phyloP scores from a whole-genome alignment of 495 filamentous ascomycete species.

The Hamigera avellanea region DNA sequence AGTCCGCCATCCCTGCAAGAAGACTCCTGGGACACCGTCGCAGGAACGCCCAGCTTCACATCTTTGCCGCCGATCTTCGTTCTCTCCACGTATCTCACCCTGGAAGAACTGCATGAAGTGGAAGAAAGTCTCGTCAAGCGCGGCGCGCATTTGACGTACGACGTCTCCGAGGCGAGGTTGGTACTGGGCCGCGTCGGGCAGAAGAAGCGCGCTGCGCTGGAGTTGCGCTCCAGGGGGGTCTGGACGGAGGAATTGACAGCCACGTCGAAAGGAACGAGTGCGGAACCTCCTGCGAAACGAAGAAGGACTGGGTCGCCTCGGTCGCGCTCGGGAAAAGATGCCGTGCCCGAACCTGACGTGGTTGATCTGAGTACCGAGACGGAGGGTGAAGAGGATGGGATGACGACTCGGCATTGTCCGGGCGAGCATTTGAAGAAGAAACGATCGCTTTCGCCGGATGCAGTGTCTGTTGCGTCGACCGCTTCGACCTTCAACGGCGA shows the following conservation, averaged over 20 bases:
- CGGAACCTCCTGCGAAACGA: conserved; percentile 15
- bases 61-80: conserved; percentile 56
- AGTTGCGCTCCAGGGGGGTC: conserved; percentile 55
- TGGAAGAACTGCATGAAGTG: conserved; percentile 45
- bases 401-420: conserved; percentile 3
- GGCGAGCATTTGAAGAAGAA: conserved; percentile 3
- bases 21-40: background rate
- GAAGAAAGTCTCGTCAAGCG: conserved; percentile 48
- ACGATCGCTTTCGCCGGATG: background rate
- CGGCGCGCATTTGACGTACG: conserved; percentile 53
- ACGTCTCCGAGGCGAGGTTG: conserved; percentile 59
- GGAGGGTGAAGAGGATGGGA: conserved; percentile 17
- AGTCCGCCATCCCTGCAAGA: too few species aligned
- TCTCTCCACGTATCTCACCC: conserved; percentile 54
- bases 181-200: conserved; percentile 61
- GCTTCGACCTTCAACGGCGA: background rate
- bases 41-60: conserved; percentile 2
- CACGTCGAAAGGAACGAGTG: background rate
- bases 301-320: conserved; percentile 3
- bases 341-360: conserved; percentile 4
- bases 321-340: background rate
- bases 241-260: conserved; percentile 43
- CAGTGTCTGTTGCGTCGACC: background rate
- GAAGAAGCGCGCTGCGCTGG: conserved; percentile 60
- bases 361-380: conserved; percentile 22